Base-by-base conservation (phyloP, 2,329 filamentous ascomycete species). In the Penicillium italicum region DNA sequence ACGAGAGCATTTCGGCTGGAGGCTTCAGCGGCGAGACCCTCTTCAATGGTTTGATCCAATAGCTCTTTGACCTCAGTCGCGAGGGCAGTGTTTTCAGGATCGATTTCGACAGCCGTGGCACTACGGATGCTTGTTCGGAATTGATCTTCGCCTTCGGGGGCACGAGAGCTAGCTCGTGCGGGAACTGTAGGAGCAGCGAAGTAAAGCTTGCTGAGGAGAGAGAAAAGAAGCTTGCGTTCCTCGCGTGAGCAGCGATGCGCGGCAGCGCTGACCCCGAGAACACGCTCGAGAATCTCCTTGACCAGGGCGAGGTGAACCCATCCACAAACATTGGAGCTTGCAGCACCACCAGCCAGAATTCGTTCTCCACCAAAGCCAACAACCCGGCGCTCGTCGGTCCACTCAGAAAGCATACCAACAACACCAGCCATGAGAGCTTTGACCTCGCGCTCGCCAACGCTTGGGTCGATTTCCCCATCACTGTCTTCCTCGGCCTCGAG, bases 371-470 rank as follows among this genome's bases (percentile, higher is more conserved):
- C 74, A 76, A 89, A 76, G 77, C 90, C 79, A 11, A 85, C 76
- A 7, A 85, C 79, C 72, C 95, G 92, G 47, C 93, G 81, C 36
- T 92, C 91, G 71, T 97, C 93, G 0, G 93, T 97, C 94, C 93
- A 97, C 71, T 97, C 93, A 0, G 92, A 85, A 8, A 97, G 77
- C 75, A 78, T 77, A 67, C 91, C 93, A 3, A 89, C 85, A 1
- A 90, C 91, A 55, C 96, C 89, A 3, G 86, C 84, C 41, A 84
- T 82, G 61, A 95, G 82, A 3, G 69, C 67, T 55, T 76, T 76
- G 36, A 76, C 57, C 59, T 77, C 74, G 38, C 72, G 69, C 64
- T 87, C 85, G 9, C 93, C 89, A 85, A 95, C 91, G 61, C 85
- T 87, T 55, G 89, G 88, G 36, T 84, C 84, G 11, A 89, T 84